Base-by-base conservation (phyloP, 768 basidiomycete genomes). In the Polyporus arcularius region DNA sequence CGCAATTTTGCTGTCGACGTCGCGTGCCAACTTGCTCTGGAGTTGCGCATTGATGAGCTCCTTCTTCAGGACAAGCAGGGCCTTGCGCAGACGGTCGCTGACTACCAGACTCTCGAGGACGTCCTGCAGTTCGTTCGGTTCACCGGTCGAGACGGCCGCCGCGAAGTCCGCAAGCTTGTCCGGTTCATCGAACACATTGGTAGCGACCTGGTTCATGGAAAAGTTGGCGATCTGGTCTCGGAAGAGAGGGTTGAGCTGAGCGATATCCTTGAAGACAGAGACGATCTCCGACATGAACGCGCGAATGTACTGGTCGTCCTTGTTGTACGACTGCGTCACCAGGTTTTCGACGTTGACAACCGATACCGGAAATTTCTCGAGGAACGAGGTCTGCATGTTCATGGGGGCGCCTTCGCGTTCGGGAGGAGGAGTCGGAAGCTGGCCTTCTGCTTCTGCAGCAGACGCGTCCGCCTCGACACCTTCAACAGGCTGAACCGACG, bases 201-300 rank as follows among this genome's bases (percentile, higher is more conserved):
- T 84, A 2, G 94, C 90, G 57, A 93, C 85, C 72, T 96, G 94
- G 71, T 90, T 90, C 74, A 96, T 94, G 15, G 91, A 91, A 74
- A 97, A 97, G 72, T 94, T 94, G 63, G 95, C 94, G 66, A 98
- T 96, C 71, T 98, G 96, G 78, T 98, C 96, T 45, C 96, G 90
- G 88, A 98, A 98, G 65, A 98, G 86, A 2, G 95, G 95, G 74
- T 97, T 96, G 45, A 98, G 83, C 72, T 96, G 93, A 0, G 96
- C 96, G 61, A 98, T 97, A 71, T 98, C 96, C 79, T 98, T 98
- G 85, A 98, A 98, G 41, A 96, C 94, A 47, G 91, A 89, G 65
- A 98, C 90, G 61, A 98, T 94, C 75, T 98, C 96, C 45, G 89
- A 89, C 86, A 94, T 96, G 75, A 97, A 92, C 4, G 96, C 96